Conservation (phyloP, 495 filamentous ascomycete genomes). For the Gamarada debralockiae region DNA sequence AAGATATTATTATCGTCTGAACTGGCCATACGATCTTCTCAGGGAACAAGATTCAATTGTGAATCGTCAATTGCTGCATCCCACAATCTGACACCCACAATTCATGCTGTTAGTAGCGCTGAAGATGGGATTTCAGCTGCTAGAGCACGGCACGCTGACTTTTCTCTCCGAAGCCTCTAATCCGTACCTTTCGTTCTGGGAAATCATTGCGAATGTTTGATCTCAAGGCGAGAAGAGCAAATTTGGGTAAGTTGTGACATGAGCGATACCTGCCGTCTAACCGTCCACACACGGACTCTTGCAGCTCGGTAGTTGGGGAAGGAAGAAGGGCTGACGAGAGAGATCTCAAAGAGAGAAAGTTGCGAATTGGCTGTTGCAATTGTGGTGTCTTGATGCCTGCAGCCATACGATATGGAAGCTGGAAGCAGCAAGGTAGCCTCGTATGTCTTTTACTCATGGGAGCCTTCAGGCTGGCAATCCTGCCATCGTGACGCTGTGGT, state of each 20-base stretch:
- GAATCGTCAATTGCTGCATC: conserved; percentile 17
- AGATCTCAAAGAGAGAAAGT: conserved; percentile 6
- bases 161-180: background rate
- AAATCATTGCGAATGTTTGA: conserved; percentile 17
- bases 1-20: conserved; percentile 16
- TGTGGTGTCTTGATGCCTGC: conserved; percentile 14
- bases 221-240: conserved; percentile 18
- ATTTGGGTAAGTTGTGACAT: conserved; percentile 19
- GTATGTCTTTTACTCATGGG: conserved; percentile 7
- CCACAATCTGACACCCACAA: background rate
- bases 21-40: conserved; percentile 21
- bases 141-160: background rate
- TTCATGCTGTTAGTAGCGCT: conserved; percentile 4
- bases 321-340: conserved; percentile 10
- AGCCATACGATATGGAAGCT: conserved; percentile 18
- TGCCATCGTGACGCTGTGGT: conserved; percentile 22
- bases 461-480: conserved; percentile 14
- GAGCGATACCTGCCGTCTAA: conserved; percentile 19
- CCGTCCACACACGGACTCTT: conserved; percentile 23
- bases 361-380: background rate
- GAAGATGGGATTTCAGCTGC: background rate
- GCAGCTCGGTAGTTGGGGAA: conserved; percentile 25
- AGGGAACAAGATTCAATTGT: conserved; percentile 17
- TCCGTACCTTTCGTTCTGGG: conserved; percentile 8
- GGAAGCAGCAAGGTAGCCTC: conserved; percentile 11